Base-by-base conservation (phyloP, 176 grass and related monocot genomes). In the Aegilops umbellulata region DNA sequence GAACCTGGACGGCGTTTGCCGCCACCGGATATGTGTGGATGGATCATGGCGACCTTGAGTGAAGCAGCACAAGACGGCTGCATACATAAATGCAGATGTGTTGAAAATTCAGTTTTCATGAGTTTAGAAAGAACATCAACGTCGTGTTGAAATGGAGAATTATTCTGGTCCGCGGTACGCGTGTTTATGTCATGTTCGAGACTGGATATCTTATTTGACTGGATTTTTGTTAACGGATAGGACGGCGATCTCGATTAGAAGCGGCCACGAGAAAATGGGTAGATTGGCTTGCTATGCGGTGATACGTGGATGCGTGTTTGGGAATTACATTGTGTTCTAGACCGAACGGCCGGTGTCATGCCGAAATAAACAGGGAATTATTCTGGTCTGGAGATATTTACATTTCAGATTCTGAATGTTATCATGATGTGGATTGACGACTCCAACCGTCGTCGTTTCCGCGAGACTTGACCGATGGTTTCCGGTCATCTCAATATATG, bases 1-100 rank as follows among this genome's bases (percentile, higher is more conserved):
- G 88, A 51, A 86, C 34, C 88, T 86, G 78, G 78, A 86, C 71
- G 51, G 71, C 69, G 77, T 74, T 69, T 0, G 12, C 34, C 4
- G 14, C 53, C 34, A 15, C 20, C 32, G 68, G 81, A 29, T 74
- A 44, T 47, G 35, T 17, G 19, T 6, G 13, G 24, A 51, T 32
- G 15, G n/a, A n/a, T 6, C 7, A 22, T 25, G 1, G 32, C 10
- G 27, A 3, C 12, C 38, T 34, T 57, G 53, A 57, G 53, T 57
- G 53, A 57, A 57, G 53, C 0, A 57, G 53, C 19, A 57, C 0
- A 8, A 58, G 20, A 58, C 53, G 53, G 53, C 53, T 20, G 5
- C 53, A 8, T 9, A 58, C 2, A 58, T 58, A 9, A 22, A 22
- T 58, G 19, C 19, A 22, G 20, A 58, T 58, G 53, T 19, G 49